Percentiles rank a stretch among this genome's conserved stretches.
These are phyloP conservation scores for Sarocladium oryzae DNA, from an alignment of 2,329 filamentous ascomycete species.

Conservation along the genomic window DNA sequence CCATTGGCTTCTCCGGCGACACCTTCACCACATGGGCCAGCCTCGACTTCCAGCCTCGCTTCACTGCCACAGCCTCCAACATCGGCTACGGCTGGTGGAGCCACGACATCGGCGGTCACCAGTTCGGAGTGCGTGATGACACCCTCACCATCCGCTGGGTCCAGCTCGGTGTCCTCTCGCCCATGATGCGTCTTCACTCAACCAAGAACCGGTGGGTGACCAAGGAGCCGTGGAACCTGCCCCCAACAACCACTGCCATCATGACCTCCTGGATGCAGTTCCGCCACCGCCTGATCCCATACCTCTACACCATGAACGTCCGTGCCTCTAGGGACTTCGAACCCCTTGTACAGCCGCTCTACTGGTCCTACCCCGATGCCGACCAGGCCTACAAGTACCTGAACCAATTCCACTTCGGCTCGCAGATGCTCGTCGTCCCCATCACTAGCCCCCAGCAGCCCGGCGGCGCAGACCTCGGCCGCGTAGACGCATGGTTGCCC, in stretches of 20 bases:
- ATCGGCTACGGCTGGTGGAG: constrained; percentile 65
- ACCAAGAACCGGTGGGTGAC: constrained; percentile 49
- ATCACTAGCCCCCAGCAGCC: constrained; percentile 45
- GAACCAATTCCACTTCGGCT: constrained; percentile 55
- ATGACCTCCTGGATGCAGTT: constrained; percentile 46
- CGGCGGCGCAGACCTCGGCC: not conserved
- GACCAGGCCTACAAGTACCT: constrained; percentile 49
- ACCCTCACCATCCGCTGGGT: constrained; percentile 55
- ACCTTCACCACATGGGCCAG: constrained; percentile 53
- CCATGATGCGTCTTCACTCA: constrained; percentile 55
- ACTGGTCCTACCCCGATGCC: constrained; percentile 49
- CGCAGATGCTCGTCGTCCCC: constrained; percentile 48
- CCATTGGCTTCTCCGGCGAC: constrained; percentile 59
- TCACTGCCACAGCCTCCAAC: constrained; percentile 59
- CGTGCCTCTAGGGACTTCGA: constrained; percentile 35
- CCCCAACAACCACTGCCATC: constrained; percentile 34
- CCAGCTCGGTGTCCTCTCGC: constrained; percentile 55
- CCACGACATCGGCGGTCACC: constrained; percentile 62
- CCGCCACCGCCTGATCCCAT: constrained; percentile 53
- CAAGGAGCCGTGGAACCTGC: constrained; percentile 57
- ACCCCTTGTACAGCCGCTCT: constrained; percentile 54
- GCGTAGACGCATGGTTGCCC: constrained; percentile 50
- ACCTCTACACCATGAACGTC: constrained; percentile 52
- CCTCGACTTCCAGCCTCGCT: constrained; percentile 58
- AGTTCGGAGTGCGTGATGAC: constrained; percentile 47